Evolutionary conservation across 176 grass and related monocot genomes (phyloP).

Genomic region (Juncus inflexus): DNA sequence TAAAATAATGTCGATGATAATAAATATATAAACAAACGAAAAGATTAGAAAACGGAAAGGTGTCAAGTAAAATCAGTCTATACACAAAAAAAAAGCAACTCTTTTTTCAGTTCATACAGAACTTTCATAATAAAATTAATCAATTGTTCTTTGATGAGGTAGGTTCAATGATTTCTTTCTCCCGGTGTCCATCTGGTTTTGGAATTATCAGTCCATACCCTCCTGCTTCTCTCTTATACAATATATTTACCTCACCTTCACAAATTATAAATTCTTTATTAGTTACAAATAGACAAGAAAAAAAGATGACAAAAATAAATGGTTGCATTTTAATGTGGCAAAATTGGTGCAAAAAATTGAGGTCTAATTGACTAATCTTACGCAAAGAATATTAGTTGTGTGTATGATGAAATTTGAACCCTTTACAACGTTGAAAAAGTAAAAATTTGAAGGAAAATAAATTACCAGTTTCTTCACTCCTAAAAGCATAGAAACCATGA

Average conservation of each 20-base stretch:
- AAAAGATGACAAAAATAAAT: too few species aligned
- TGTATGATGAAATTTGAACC: too few species aligned
- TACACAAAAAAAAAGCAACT: conserved; percentile 8
- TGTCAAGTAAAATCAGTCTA: conserved; percentile 5
- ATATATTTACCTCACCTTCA: conserved; percentile 69
- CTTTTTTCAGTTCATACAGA: not conserved
- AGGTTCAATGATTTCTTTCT: conserved; percentile 29
- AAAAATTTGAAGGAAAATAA: not conserved
- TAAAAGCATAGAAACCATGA: conserved; percentile 82
- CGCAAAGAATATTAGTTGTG: too few species aligned
- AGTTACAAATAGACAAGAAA: too few species aligned
- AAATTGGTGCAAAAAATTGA: too few species aligned
- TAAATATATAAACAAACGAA: too few species aligned
- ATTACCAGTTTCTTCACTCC: conserved; percentile 68
- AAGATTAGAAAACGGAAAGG: not conserved
- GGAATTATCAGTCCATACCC: conserved; percentile 81
- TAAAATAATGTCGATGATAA: too few species aligned
- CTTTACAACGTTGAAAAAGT: too few species aligned
- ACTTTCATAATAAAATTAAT: not conserved
- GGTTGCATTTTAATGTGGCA: too few species aligned
- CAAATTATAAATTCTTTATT: not conserved
- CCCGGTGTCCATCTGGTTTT: conserved; percentile 49
- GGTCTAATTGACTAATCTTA: too few species aligned
- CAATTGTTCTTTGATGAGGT: conserved; percentile 19
- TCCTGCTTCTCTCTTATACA: conserved; percentile 81